Percentiles rank a stretch among this genome's conserved stretches.
Conservation (phyloP, 805 yeast genomes). For the Cyberlindnera petersonii region DNA sequence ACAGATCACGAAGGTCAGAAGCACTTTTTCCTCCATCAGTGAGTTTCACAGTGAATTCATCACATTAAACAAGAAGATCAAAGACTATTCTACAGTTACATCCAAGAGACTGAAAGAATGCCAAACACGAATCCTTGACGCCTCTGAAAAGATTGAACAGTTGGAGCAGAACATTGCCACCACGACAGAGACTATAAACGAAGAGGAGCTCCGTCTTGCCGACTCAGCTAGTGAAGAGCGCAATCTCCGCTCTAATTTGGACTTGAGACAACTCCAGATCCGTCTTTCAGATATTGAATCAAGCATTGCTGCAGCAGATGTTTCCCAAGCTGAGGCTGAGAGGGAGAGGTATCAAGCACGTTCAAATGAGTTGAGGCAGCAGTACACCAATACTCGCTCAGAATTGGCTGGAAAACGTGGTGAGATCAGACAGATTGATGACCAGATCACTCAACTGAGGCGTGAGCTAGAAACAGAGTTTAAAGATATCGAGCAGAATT, state of each 20-base stretch:
- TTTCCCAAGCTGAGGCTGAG: conserved; percentile 54
- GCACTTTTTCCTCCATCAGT: not conserved
- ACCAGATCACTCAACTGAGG: conserved; percentile 54
- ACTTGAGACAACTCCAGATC: conserved; percentile 42
- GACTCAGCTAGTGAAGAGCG: conserved; percentile 62
- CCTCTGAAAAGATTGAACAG: conserved; percentile 18
- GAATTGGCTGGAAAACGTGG: conserved; percentile 76
- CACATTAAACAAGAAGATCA: conserved; percentile 35
- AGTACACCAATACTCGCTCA: conserved; percentile 54
- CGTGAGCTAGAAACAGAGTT: conserved; percentile 69
- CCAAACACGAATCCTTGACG: conserved; percentile 11
- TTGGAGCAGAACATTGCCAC: conserved; percentile 30
- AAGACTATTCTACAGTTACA: conserved; percentile 5
- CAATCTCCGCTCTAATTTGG: conserved; percentile 60
- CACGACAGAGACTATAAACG: conserved; percentile 28
- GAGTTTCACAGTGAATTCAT: conserved; percentile 20
- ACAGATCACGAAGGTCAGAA: not conserved
- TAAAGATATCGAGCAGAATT: conserved; percentile 57
- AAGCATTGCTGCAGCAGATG: conserved; percentile 44
- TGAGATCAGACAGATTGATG: conserved; percentile 77
- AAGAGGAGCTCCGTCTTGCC: conserved; percentile 39
- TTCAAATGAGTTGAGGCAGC: conserved; percentile 45
- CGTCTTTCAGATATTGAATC: conserved; percentile 37
- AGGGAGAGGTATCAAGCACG: conserved; percentile 58
- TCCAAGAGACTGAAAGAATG: conserved; percentile 2